These are phyloP conservation scores for Nannochloris sp. DNA, from an alignment of 139 green algal genomes.

Conservation along the genomic window DNA sequence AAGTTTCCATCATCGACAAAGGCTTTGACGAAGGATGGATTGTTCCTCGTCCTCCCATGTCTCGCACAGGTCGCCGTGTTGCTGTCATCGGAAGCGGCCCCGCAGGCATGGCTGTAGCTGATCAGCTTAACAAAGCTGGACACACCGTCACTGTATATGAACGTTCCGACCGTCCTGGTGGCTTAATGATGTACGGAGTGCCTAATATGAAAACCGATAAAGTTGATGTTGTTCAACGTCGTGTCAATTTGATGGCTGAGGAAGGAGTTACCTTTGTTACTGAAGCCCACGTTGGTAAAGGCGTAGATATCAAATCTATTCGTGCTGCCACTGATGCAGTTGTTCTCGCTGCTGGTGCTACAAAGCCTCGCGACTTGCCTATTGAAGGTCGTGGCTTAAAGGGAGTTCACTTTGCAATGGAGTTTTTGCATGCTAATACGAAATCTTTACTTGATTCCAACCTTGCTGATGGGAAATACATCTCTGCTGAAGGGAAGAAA, in stretches of 20 bases:
- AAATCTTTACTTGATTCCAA: slow-evolving; percentile 80
- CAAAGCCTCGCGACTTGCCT: slow-evolving; percentile 83
- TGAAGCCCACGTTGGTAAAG: slow-evolving; percentile 62
- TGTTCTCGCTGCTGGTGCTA: slow-evolving; percentile 85
- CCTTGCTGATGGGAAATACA: slow-evolving; percentile 79
- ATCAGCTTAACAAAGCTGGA: slow-evolving; percentile 96
- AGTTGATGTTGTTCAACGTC: slow-evolving; percentile 81
- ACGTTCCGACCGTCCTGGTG: slow-evolving; percentile 82
- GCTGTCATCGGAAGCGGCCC: slow-evolving; percentile 85
- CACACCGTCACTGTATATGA: slow-evolving; percentile 90
- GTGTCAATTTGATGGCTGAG: slow-evolving; percentile 87
- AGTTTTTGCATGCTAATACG: slow-evolving; percentile 92
- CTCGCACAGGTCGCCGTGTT: slow-evolving; percentile 73
- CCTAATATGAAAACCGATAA: slow-evolving; percentile 99
- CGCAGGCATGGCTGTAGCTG: slow-evolving; percentile 84
- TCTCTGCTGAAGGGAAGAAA: slow-evolving; percentile 80
- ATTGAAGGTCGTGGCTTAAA: slow-evolving; percentile 59
- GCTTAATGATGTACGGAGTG: slow-evolving; percentile 95
- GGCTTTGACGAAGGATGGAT: slow-evolving; percentile 95
- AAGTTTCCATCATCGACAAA: slow-evolving; percentile 41
- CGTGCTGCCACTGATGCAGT: slow-evolving; percentile 58
- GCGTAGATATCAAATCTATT: slow-evolving; percentile 51
- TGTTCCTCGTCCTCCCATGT: slow-evolving; percentile 65
- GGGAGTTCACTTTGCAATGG: slow-evolving; percentile 96
- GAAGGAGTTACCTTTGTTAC: slow-evolving; percentile 85